A percentile compares a stretch with the other conserved stretches of the same genome.
These are phyloP conservation scores for Barbarea vulgaris DNA, from an alignment of 345 rosid species.

Conservation along the genomic window DNA sequence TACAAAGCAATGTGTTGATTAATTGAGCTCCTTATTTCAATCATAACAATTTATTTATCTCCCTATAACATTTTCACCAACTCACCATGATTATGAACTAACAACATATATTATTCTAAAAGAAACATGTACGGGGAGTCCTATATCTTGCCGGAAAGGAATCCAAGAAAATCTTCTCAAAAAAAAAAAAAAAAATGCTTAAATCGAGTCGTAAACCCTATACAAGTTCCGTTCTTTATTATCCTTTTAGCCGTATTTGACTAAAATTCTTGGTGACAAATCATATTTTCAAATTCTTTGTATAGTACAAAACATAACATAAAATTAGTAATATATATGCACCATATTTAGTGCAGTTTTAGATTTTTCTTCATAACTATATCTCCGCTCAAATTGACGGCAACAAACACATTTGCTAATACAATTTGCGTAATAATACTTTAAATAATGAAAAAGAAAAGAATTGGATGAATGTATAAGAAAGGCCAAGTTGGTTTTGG, in stretches of 20 bases:
- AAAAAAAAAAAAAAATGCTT: neutral
- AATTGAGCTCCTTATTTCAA: neutral
- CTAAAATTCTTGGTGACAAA: neutral
- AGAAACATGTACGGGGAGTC: neutral
- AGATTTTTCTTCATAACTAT: neutral
- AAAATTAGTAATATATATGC: neutral
- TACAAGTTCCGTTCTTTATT: neutral
- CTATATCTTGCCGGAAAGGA: neutral
- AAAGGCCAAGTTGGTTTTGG: constrained; percentile 23
- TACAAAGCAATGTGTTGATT: neutral
- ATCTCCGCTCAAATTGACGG: neutral
- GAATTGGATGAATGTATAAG: neutral
- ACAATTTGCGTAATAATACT: neutral
- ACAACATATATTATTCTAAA: neutral
- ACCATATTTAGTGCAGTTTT: neutral
- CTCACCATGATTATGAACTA: neutral
- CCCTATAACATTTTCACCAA: neutral
- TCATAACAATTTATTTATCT: neutral
- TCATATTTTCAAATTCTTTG: neutral
- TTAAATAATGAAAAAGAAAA: neutral
- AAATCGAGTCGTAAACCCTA: neutral
- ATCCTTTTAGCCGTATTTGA: neutral
- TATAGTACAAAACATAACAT: neutral
- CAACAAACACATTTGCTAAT: neutral
- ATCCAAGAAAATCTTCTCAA: neutral